phyloP scores from a whole-genome alignment of 495 filamentous ascomycete species.

The Penicillium steckii region DNA sequence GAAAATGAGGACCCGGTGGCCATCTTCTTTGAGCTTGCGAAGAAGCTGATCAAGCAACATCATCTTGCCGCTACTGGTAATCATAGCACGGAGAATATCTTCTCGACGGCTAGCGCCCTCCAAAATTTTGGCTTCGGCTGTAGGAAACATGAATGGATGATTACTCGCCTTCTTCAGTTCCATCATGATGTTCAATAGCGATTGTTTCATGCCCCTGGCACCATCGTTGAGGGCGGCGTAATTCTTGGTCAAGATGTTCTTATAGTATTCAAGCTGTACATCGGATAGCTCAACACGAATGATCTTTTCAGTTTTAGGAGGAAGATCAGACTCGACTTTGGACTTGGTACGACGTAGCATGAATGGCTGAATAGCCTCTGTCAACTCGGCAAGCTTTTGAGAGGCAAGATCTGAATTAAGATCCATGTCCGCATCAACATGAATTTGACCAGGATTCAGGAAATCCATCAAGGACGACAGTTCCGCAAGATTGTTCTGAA shows the following conservation, averaged over 20 bases:
- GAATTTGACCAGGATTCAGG: constrained; percentile 82
- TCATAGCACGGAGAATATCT: constrained; percentile 83
- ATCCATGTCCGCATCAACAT: constrained; percentile 88
- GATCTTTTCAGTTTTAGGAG: constrained; percentile 97
- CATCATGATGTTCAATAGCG: constrained; percentile 99
- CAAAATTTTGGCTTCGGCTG: constrained; percentile 84
- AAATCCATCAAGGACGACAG: constrained; percentile 92
- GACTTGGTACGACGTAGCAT: constrained; percentile 97
- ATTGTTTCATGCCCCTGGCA: constrained; percentile 83
- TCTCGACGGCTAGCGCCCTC: constrained; percentile 74
- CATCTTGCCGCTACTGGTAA: constrained; percentile 98
- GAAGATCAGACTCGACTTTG: constrained; percentile 92
- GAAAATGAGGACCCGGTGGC: constrained; percentile 95
- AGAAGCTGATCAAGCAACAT: constrained; percentile 94
- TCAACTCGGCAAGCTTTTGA: constrained; percentile 68
- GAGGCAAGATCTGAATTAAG: constrained; percentile 66
- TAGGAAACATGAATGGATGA: constrained; percentile 95
- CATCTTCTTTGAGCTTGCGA: constrained; percentile 84
- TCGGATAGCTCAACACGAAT: constrained; percentile 96
- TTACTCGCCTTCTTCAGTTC: constrained; percentile 99
- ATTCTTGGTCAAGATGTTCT: constrained; percentile 95
- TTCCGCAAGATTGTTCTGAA: constrained; percentile 95
- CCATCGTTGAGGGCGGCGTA: constrained; percentile 93
- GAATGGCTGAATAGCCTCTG: constrained; percentile 75
- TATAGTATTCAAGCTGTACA: constrained; percentile 95